Conservation (phyloP, 495 filamentous ascomycete genomes). For the Penicillium crystallinum region DNA sequence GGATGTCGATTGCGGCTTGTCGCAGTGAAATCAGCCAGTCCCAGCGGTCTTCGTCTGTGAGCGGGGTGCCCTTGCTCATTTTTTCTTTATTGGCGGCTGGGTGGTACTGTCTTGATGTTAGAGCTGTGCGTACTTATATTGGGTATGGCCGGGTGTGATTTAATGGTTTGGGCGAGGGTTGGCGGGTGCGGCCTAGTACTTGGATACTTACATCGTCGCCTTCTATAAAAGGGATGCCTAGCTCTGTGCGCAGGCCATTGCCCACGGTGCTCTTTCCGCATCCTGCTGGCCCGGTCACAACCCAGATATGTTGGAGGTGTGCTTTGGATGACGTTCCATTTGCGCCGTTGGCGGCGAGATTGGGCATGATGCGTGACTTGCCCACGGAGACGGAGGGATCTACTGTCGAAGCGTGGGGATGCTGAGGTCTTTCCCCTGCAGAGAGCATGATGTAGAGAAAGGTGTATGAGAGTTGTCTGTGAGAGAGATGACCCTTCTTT, state of each 20-base stretch:
- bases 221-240: conserved; percentile 81
- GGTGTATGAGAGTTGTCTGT: not conserved
- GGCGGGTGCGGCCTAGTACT: not conserved
- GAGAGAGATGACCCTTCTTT: not conserved
- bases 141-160: conserved; percentile 7
- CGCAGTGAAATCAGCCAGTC: conserved; percentile 93
- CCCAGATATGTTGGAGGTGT: conserved; percentile 78
- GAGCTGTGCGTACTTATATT: not conserved
- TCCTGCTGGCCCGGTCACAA: conserved; percentile 95
- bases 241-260: conserved; percentile 62
- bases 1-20: conserved; percentile 64
- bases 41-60: conserved; percentile 96
- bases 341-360: conserved; percentile 12
- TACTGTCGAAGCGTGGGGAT: conserved; percentile 19
- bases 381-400: conserved; percentile 18
- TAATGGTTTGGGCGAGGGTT: not conserved
- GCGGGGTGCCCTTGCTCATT: conserved; percentile 79
- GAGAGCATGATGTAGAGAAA: conserved; percentile 41
- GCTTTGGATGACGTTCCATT: conserved; percentile 5
- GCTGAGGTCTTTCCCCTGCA: conserved; percentile 36
- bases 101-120: conserved; percentile 62
- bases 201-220: conserved; percentile 79
- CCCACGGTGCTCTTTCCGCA: conserved; percentile 96
- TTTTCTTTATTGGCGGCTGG: conserved; percentile 82
- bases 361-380: conserved; percentile 20